Conservation (phyloP, 2,329 filamentous ascomycete genomes). For the Aspergillus phoenicis region DNA sequence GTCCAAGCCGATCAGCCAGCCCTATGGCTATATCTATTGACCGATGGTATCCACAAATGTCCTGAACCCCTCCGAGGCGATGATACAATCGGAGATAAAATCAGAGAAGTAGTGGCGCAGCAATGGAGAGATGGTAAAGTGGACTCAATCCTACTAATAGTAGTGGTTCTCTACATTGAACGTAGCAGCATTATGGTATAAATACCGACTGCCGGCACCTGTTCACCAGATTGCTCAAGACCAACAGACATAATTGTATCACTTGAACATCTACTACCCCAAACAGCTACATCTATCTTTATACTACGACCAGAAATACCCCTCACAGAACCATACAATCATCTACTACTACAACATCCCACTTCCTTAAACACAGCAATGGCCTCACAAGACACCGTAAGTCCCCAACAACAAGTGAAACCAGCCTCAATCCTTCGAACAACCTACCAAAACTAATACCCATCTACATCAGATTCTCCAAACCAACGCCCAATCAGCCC, state of each 20-base stretch:
- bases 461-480: constrained; percentile 8
- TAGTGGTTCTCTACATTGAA: not conserved
- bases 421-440: not conserved
- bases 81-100: not conserved
- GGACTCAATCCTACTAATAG: not conserved
- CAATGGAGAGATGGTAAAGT: not conserved
- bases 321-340: too few species aligned
- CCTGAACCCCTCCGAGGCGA: not conserved
- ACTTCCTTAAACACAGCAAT: not conserved
- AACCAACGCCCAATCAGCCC: constrained; percentile 15
- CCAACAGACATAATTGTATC: too few species aligned
- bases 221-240: not conserved
- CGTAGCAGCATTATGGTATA: not conserved
- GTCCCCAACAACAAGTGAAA: not conserved
- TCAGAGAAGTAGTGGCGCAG: not conserved
- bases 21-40: not conserved
- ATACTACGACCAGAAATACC: too few species aligned
- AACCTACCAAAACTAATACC: too few species aligned
- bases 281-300: too few species aligned
- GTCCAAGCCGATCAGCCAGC: not conserved
- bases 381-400: constrained; percentile 1
- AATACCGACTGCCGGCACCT: not conserved
- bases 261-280: too few species aligned
- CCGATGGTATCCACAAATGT: not conserved
- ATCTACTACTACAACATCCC: too few species aligned